A percentile compares a stretch with the other conserved stretches of the same genome.
Evolutionary conservation across 2,329 filamentous ascomycete species (phyloP).

Genomic region (Clarireedia monteithiana): DNA sequence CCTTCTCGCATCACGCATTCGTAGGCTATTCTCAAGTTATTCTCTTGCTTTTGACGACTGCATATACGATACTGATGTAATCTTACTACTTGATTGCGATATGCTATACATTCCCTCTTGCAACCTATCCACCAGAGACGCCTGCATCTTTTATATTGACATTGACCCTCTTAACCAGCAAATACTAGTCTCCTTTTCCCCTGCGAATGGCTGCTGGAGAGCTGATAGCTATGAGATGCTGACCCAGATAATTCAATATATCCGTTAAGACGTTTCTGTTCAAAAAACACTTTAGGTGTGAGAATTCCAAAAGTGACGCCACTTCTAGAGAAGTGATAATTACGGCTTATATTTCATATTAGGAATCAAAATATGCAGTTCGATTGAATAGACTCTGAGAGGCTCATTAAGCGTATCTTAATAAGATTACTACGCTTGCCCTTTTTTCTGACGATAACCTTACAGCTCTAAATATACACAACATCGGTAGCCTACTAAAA

Average conservation of each 20-base stretch:
- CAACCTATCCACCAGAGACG: conserved; percentile 42
- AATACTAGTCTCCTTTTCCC: conserved; percentile 65
- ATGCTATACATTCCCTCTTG: conserved; percentile 82
- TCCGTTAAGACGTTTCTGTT: conserved; percentile 40
- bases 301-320: no score
- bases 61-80: conserved; percentile 69
- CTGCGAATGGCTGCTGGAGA: conserved; percentile 53
- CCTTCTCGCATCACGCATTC: conserved; percentile 56
- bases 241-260: conserved; percentile 55
- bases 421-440: conserved; percentile 41
- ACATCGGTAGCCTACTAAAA: conserved; percentile 39
- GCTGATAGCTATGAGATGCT: conserved; percentile 56
- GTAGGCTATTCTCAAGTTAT: conserved; percentile 42
- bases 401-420: conserved; percentile 49
- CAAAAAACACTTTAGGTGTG: conserved; percentile 31
- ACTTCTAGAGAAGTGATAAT: no score
- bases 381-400: conserved; percentile 47
- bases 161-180: conserved; percentile 57
- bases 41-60: conserved; percentile 65
- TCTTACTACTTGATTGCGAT: conserved; percentile 77
- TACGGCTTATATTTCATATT: no score
- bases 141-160: conserved; percentile 53
- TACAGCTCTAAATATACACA: conserved; percentile 32
- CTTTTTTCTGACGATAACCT: conserved; percentile 12
- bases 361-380: conserved; percentile 27